phyloP scores from a whole-genome alignment of 2,329 filamentous ascomycete genomes.

The Penicillium palitans region DNA sequence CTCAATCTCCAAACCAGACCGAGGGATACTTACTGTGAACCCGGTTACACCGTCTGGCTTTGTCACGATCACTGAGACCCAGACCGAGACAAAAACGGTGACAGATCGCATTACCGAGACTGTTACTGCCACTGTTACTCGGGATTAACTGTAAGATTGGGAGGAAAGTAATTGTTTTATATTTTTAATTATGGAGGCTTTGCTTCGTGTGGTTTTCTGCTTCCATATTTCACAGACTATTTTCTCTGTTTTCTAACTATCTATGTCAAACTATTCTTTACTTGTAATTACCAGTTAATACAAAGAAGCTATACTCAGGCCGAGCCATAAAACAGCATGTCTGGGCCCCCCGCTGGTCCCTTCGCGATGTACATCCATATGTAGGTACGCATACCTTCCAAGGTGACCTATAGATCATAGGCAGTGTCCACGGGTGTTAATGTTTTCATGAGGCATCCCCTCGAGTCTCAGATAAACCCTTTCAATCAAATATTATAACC shows the following conservation, averaged over 20 bases:
- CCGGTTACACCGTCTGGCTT: conserved; percentile 18
- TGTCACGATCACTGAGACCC: conserved; percentile 16
- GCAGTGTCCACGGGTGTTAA: too few species aligned
- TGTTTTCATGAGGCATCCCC: neutral
- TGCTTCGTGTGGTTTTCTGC: neutral
- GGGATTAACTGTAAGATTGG: neutral
- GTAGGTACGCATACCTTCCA: neutral
- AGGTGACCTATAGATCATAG: too few species aligned
- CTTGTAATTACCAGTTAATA: neutral
- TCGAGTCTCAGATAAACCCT: neutral
- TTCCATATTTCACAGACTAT: neutral
- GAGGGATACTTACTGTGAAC: conserved; percentile 11
- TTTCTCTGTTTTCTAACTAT: neutral
- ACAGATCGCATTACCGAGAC: conserved; percentile 17
- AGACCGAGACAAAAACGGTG: conserved; percentile 16
- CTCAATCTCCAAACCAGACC: neutral
- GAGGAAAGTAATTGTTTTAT: neutral
- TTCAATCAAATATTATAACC: neutral
- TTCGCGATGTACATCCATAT: neutral
- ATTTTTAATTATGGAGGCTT: neutral
- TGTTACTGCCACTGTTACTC: conserved; percentile 10
- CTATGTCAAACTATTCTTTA: neutral
- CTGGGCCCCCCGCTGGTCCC: too few species aligned
- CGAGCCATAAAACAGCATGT: neutral
- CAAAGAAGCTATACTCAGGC: neutral